phyloP scores from a whole-genome alignment of 176 grass and related monocot species.

The Avena atlantica region DNA sequence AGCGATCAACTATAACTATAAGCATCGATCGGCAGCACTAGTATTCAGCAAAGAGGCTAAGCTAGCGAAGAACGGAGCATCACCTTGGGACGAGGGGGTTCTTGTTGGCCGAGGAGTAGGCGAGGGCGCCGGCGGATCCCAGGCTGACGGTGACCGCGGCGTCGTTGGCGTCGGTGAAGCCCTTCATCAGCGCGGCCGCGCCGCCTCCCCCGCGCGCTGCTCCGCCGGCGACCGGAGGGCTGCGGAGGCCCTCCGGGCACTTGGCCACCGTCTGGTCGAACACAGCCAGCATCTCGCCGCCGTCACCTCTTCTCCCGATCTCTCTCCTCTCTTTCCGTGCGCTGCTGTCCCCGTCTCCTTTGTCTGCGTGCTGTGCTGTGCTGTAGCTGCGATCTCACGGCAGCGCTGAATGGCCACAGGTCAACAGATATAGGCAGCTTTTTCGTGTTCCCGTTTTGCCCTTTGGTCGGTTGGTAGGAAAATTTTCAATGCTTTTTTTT shows the following conservation, averaged over 20 bases:
- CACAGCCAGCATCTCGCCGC: slow-evolving; percentile 76
- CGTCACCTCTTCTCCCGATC: slow-evolving; percentile 31
- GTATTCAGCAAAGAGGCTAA: not conserved
- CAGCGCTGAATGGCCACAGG: slow-evolving; percentile 14
- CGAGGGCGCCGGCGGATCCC: slow-evolving; percentile 68
- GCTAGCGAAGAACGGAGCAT: not conserved
- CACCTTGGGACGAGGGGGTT: slow-evolving; percentile 81
- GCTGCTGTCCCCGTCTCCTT: slow-evolving; percentile 34
- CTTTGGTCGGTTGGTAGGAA: slow-evolving; percentile 45
- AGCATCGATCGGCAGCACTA: not conserved
- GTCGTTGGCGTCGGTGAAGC: slow-evolving; percentile 56
- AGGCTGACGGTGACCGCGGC: slow-evolving; percentile 76
- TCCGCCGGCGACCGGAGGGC: slow-evolving; percentile 53
- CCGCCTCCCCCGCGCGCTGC: slow-evolving; percentile 3
- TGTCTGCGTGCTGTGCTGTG: slow-evolving; percentile 20
- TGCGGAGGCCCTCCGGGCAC: slow-evolving; percentile 86
- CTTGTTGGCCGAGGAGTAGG: slow-evolving; percentile 60
- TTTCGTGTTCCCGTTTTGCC: slow-evolving; percentile 49
- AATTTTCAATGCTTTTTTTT: not conserved
- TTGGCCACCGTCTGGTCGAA: slow-evolving; percentile 93
- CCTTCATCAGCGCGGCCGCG: slow-evolving; percentile 61
- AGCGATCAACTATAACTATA: not conserved
- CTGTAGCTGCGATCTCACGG: slow-evolving; percentile 23
- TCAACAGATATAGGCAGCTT: slow-evolving; percentile 40
- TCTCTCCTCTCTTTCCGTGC: slow-evolving; percentile 24